Conservation (phyloP, 164 flowering plant genomes). For the Magnolia officinalis region DNA sequence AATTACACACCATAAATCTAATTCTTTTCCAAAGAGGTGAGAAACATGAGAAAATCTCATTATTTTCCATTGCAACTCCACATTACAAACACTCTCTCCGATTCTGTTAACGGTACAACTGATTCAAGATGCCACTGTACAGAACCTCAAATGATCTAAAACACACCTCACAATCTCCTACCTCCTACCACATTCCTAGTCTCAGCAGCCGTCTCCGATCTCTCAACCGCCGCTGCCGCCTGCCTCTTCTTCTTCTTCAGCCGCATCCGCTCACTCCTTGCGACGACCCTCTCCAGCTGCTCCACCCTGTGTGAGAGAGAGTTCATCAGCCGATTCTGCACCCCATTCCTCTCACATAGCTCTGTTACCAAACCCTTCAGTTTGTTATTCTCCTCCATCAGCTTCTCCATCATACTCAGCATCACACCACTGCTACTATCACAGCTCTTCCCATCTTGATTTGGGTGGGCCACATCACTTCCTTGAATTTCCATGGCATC, state of each 20-base stretch:
- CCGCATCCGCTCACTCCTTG: slow-evolving; percentile 25
- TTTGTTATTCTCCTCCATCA: slow-evolving; percentile 47
- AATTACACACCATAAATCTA: no score
- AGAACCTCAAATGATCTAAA: no score
- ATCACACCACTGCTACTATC: slow-evolving; percentile 4
- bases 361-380: slow-evolving; percentile 49
- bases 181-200: no score
- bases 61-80: no score
- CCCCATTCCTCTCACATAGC: slow-evolving; percentile 41
- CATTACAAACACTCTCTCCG: no score
- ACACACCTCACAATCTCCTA: no score
- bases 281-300: slow-evolving; percentile 50
- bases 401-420: slow-evolving; percentile 29
- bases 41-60: no score
- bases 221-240: not conserved
- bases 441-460: not conserved
- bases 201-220: not conserved
- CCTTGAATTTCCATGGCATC: slow-evolving; percentile 8
- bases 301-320: slow-evolving; percentile 52
- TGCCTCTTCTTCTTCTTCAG: slow-evolving; percentile 31
- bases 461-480: not conserved
- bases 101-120: no score
- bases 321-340: slow-evolving; percentile 39
- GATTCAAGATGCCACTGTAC: no score
- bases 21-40: no score